These are phyloP conservation scores for Spathaspora arborariae DNA, from an alignment of 805 yeast species.

Conservation along the genomic window DNA sequence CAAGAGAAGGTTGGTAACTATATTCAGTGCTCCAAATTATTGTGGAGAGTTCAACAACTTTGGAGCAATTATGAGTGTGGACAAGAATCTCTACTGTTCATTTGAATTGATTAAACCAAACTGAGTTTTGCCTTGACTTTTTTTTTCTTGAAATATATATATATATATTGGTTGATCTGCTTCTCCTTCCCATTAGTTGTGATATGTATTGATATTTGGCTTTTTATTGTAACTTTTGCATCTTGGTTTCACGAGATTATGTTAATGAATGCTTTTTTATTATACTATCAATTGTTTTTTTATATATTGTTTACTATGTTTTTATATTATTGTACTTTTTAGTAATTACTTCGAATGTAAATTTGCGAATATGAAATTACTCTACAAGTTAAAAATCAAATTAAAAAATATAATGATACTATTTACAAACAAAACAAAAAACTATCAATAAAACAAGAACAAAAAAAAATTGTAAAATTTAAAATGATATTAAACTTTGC, in stretches of 20 bases:
- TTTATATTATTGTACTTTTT: background rate
- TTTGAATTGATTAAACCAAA: constrained; percentile 65
- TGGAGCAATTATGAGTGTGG: constrained; percentile 78
- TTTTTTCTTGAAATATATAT: background rate
- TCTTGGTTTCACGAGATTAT: background rate
- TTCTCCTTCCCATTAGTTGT: background rate
- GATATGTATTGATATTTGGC: background rate
- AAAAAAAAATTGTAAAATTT: background rate
- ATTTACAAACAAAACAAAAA: background rate
- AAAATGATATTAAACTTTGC: background rate
- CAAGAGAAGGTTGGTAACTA: constrained; percentile 69
- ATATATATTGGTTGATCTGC: too few relatives aligned
- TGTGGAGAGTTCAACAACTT: constrained; percentile 79
- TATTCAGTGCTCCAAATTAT: constrained; percentile 80
- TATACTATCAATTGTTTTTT: background rate
- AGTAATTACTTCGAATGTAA: too few relatives aligned
- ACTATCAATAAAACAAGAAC: background rate
- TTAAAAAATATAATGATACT: background rate
- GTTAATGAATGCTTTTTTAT: background rate
- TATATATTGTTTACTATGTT: background rate
- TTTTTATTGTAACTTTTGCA: background rate
- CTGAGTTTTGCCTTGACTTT: background rate
- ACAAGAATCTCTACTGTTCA: constrained; percentile 62
- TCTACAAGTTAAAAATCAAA: too few relatives aligned
- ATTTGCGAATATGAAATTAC: too few relatives aligned